Percentiles rank a stretch among this genome's conserved stretches.
phyloP scores from a whole-genome alignment of 2,329 filamentous ascomycete genomes.

The Colletotrichum shisoi region DNA sequence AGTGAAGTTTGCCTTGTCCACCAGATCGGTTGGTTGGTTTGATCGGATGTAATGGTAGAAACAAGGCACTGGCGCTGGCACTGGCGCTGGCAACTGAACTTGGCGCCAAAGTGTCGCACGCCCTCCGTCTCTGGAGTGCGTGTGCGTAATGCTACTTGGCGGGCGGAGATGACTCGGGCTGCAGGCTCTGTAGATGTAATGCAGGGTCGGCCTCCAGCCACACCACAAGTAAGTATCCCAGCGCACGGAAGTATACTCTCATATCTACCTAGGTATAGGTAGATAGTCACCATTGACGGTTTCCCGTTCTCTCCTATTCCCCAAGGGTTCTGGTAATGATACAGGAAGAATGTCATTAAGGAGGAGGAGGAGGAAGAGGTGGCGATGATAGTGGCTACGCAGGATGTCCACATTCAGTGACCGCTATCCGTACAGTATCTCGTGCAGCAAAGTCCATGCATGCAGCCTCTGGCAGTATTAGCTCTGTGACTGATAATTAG shows the following conservation, averaged over 20 bases:
- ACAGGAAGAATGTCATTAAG: no score
- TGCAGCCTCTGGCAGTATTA: neutral
- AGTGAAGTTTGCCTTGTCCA: constrained; percentile 9
- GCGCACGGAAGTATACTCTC: no score
- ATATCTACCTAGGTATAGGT: no score
- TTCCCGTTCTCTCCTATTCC: no score
- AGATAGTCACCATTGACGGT: no score
- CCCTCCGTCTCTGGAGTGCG: constrained; percentile 10
- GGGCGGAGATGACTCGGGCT: constrained; percentile 21
- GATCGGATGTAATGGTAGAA: constrained; percentile 6
- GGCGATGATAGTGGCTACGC: no score
- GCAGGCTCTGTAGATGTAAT: constrained; percentile 2
- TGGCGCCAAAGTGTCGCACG: constrained; percentile 24
- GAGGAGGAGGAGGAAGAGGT: no score
- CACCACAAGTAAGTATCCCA: neutral
- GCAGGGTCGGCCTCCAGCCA: neutral
- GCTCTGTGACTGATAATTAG: neutral
- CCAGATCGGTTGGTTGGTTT: neutral
- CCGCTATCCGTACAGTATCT: no score
- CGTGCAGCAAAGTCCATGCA: neutral
- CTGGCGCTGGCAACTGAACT: constrained; percentile 2
- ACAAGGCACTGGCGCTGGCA: constrained; percentile 16
- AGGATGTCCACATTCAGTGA: no score
- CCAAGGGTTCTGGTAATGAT: no score
- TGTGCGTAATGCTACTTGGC: constrained; percentile 38